Percentiles rank a stretch among this genome's conserved stretches.
These are phyloP conservation scores for Phytophthora ramorum DNA, from an alignment of 352 stramenopile species.

Conservation along the genomic window DNA sequence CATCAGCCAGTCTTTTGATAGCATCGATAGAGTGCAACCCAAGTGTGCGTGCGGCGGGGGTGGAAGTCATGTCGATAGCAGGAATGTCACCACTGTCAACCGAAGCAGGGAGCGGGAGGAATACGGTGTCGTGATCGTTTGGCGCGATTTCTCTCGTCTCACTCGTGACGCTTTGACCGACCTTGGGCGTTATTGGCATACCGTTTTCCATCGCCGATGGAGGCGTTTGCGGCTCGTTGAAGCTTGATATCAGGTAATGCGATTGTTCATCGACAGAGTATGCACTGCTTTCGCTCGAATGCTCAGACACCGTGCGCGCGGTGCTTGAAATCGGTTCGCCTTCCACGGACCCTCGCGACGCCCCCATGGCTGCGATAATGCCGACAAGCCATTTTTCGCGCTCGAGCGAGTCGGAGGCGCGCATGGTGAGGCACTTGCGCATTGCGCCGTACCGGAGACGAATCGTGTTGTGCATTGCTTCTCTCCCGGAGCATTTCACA, in stretches of 20 bases:
- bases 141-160: neutral
- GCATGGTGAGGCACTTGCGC: conserved; percentile 11
- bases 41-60: neutral
- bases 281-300: neutral
- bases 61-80: neutral
- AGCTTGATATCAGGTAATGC: neutral
- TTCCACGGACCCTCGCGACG: neutral
- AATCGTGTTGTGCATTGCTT: conserved; percentile 21
- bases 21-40: conserved; percentile 2
- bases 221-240: neutral
- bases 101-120: neutral
- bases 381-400: conserved; percentile 20
- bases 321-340: neutral
- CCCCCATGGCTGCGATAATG: conserved; percentile 25
- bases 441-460: conserved; percentile 19
- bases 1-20: conserved; percentile 17
- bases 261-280: neutral
- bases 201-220: neutral
- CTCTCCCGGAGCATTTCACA: conserved; percentile 15
- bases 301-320: neutral
- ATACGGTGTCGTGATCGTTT: neutral
- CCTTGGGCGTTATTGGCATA: neutral
- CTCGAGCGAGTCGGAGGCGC: conserved; percentile 22
- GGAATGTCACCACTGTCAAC: neutral
- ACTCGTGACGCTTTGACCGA: neutral